A percentile compares a stretch with the other conserved stretches of the same genome.
These are phyloP conservation scores for Microbotryum intermedium DNA, from an alignment of 1,284 basidiomycete genomes.

Conservation along the genomic window DNA sequence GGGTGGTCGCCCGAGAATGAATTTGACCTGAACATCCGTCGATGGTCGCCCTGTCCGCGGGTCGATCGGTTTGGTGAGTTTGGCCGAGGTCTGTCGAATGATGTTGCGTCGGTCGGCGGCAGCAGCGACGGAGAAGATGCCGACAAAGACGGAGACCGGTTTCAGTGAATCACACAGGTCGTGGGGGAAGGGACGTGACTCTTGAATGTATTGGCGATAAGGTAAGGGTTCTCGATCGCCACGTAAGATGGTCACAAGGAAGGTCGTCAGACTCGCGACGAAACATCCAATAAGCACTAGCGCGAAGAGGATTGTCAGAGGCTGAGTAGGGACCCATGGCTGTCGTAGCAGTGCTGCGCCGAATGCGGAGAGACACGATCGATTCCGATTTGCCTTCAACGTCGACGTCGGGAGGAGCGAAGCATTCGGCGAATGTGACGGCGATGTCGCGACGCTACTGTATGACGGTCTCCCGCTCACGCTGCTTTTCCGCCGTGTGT, in stretches of 20 bases:
- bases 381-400: not conserved
- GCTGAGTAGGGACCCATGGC: conserved; percentile 69
- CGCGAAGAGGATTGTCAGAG: conserved; percentile 67
- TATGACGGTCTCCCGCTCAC: not conserved
- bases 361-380: conserved; percentile 6
- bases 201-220: conserved; percentile 78
- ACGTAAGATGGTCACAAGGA: conserved; percentile 84
- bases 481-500: conserved; percentile 12
- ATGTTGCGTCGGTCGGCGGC: conserved; percentile 77
- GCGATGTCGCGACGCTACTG: conserved; percentile 6
- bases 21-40: conserved; percentile 78
- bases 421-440: not conserved
- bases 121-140: conserved; percentile 84
- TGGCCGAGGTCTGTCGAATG: conserved; percentile 82
- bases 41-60: conserved; percentile 37
- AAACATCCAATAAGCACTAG: conserved; percentile 55
- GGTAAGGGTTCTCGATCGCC: conserved; percentile 90
- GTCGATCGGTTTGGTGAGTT: conserved; percentile 48
- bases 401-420: conserved; percentile 7
- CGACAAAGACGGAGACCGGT: conserved; percentile 81
- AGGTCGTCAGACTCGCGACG: conserved; percentile 45
- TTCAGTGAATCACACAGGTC: conserved; percentile 55
- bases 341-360: conserved; percentile 49
- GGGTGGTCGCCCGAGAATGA: conserved; percentile 79
- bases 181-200: conserved; percentile 42